Evolutionary conservation across 257 asterid species (phyloP).

Genomic region (Gynochthodes officinalis): DNA sequence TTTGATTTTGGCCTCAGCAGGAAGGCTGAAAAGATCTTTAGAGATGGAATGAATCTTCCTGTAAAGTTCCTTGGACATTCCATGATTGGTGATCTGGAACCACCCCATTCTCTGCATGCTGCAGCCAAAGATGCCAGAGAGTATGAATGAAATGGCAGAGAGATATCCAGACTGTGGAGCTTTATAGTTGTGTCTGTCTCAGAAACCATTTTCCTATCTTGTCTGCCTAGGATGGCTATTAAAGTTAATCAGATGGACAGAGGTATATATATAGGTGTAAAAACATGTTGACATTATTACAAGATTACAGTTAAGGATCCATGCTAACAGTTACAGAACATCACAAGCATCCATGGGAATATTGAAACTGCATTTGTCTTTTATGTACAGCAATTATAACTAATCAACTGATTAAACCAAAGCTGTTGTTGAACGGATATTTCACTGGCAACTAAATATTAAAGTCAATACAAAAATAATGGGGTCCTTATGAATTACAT

Average conservation of each 20-base stretch:
- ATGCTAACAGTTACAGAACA: not conserved
- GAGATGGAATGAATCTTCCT: slow-evolving; percentile 43
- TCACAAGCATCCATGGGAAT: slow-evolving; percentile 1
- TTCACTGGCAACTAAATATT: not conserved
- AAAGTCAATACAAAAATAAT: not conserved
- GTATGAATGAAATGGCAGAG: slow-evolving; percentile 39
- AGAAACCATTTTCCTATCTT: slow-evolving; percentile 42
- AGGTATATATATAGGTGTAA: not conserved
- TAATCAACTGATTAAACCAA: slow-evolving; percentile 1
- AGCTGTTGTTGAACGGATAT: not conserved
- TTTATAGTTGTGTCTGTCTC: slow-evolving; percentile 41
- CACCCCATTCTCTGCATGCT: slow-evolving; percentile 73
- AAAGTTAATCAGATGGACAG: not conserved
- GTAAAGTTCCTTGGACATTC: slow-evolving; percentile 57
- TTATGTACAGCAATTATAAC: not conserved
- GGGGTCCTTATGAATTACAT: too few relatives aligned
- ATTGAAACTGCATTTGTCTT: not conserved
- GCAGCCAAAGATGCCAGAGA: slow-evolving; percentile 42
- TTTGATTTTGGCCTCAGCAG: slow-evolving; percentile 44
- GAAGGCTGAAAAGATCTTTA: slow-evolving; percentile 43
- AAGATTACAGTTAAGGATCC: not conserved
- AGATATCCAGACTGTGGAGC: slow-evolving; percentile 58
- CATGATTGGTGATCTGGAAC: slow-evolving; percentile 64
- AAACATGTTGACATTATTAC: not conserved
- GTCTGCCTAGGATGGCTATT: slow-evolving; percentile 20